Conservation (phyloP, 345 rosid genomes). For the Cardiospermum halicacabum region DNA sequence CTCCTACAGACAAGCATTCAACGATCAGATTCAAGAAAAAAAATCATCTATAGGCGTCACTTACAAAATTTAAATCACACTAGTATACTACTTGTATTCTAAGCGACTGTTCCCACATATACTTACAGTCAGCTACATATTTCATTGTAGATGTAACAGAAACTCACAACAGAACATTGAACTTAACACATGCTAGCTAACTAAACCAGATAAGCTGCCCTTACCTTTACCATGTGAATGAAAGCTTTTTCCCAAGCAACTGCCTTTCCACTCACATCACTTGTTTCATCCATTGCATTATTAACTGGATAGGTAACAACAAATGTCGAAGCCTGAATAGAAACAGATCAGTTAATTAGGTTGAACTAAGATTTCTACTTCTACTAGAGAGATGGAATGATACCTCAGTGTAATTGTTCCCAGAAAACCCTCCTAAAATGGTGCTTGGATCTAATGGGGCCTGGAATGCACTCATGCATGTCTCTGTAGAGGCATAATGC, state of each 20-base stretch:
- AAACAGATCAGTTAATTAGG: slow-evolving; percentile 19
- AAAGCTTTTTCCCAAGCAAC: slow-evolving; percentile 95
- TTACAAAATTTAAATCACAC: background rate
- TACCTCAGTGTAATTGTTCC: slow-evolving; percentile 88
- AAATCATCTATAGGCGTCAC: background rate
- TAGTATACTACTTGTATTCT: background rate
- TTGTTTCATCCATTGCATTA: slow-evolving; percentile 62
- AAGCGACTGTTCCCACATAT: background rate
- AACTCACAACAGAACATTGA: background rate
- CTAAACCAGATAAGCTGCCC: slow-evolving; percentile 14
- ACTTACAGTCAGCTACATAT: background rate
- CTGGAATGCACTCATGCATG: slow-evolving; percentile 84
- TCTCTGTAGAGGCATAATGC: slow-evolving; percentile 88
- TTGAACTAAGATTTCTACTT: slow-evolving; percentile 6
- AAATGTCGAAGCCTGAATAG: slow-evolving; percentile 87
- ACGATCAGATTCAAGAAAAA: background rate
- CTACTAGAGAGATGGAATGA: slow-evolving; percentile 24
- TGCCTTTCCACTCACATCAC: slow-evolving; percentile 56
- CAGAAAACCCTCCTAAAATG: slow-evolving; percentile 84
- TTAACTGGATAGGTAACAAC: slow-evolving; percentile 86
- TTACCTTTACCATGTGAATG: slow-evolving; percentile 81
- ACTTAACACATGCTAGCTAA: background rate
- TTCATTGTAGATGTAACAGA: background rate
- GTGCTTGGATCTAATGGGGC: slow-evolving; percentile 98
- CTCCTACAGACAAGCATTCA: slow-evolving; percentile 37